phyloP scores from a whole-genome alignment of 441 rosid genomes.

The Rhodomyrtus psidioides region DNA sequence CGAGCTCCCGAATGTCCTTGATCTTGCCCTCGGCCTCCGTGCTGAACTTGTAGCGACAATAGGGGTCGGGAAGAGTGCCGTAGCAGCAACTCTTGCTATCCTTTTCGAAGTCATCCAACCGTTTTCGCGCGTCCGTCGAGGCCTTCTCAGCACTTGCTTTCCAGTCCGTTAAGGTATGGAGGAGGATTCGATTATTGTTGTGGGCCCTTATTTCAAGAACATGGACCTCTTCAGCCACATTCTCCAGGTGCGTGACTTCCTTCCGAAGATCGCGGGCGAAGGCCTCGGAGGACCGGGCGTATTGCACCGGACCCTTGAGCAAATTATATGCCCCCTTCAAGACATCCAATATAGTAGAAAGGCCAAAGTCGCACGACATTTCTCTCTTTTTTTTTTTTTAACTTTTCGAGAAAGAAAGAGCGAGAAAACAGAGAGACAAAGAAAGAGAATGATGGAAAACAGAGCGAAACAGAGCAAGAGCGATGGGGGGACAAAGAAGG shows the following conservation, averaged over 20 bases:
- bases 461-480: too few relatives aligned
- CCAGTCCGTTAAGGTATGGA: fast-evolving
- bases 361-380: too few relatives aligned
- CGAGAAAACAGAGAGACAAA: too few relatives aligned
- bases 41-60: not conserved
- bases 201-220: not conserved
- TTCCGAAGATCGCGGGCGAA: fast-evolving
- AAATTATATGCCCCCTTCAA: too few relatives aligned
- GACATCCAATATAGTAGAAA: too few relatives aligned
- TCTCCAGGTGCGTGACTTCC: fast-evolving
- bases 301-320: too few relatives aligned
- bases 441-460: too few relatives aligned
- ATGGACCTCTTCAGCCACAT: fast-evolving
- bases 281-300: not conserved
- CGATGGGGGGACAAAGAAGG: too few relatives aligned
- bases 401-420: too few relatives aligned
- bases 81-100: not conserved
- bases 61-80: not conserved
- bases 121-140: not conserved
- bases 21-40: not conserved
- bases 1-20: not conserved
- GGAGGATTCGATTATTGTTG: fast-evolving
- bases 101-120: fast-evolving
- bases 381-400: too few relatives aligned
- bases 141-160: not conserved